Percentiles rank a stretch among this genome's conserved stretches.
Conservation (phyloP, 2,329 filamentous ascomycete genomes). For the Zymoseptoria passerinii region DNA sequence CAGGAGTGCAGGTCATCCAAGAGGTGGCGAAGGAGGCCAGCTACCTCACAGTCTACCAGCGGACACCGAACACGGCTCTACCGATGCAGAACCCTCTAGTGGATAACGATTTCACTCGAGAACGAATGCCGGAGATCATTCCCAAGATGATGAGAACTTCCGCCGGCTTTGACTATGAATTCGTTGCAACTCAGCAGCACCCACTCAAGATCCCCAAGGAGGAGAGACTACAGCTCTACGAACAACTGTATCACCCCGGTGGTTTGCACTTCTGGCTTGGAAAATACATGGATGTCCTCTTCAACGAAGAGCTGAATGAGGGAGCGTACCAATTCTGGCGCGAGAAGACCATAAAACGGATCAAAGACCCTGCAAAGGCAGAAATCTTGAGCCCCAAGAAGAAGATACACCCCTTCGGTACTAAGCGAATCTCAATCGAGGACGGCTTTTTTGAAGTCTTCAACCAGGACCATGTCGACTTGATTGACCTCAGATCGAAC, state of each 20-base stretch:
- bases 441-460: conserved; percentile 40
- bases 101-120: not conserved
- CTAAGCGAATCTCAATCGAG: conserved; percentile 40
- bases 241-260: conserved; percentile 4
- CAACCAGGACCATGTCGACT: conserved; percentile 34
- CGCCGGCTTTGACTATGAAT: conserved; percentile 35
- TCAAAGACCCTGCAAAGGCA: conserved; percentile 47
- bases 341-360: conserved; percentile 24
- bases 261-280: conserved; percentile 33
- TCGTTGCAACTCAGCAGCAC: not conserved
- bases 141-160: conserved; percentile 45
- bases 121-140: conserved; percentile 33
- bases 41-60: conserved; percentile 51
- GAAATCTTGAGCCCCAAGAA: conserved; percentile 49
- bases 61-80: conserved; percentile 51
- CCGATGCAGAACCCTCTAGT: conserved; percentile 33
- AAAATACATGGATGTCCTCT: conserved; percentile 30
- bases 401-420: conserved; percentile 23
- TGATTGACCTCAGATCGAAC: conserved; percentile 35
- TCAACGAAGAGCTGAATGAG: conserved; percentile 41
- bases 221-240: conserved; percentile 3
- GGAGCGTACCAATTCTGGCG: conserved; percentile 45
- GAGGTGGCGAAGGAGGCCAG: conserved; percentile 17
- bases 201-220: conserved; percentile 3
- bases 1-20: conserved; percentile 31